Evolutionary conservation across 2,329 filamentous ascomycete genomes (phyloP), one percentile per base, ranked within the genome.

Genomic region (Claviceps digitariae): DNA sequence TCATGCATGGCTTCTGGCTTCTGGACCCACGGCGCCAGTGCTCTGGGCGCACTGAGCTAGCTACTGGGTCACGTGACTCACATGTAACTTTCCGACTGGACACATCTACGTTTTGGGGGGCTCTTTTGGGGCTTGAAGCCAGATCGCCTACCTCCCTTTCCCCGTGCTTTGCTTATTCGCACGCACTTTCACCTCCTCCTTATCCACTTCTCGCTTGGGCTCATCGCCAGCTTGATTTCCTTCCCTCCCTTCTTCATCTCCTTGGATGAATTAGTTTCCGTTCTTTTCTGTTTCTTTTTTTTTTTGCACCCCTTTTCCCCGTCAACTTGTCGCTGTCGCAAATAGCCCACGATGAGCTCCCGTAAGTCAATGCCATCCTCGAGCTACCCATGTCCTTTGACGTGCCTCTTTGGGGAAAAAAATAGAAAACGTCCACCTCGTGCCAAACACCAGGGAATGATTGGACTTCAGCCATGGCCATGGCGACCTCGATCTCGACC

Each of bases 291-390:
- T 62, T 66, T 63, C 59, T 58, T 59, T 23, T 20, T 15, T 21
- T 9, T 2, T n/a, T 15, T 8, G 1, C 41, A n/a, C n/a, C 25
- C 44, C 25, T 34, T 34, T 34, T 34, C 9, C 31, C 31, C 59
- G 44, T 53, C 25, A 47, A 46, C 48, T 53, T 36, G 55, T 58
- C 56, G 41, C 20, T 55, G 55, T 62, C 55, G 62, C 66, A 57
- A 57, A 61, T 60, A 66, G 67, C 68, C 73, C 73, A 75, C 62
- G 67, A 77, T 77, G 74, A 77, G 74, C 74, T 76, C 74, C 65
- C 69, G 74, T 77, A 71, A 77, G 74, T 76, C 49, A n/a, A n/a
- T 45, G 48, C 44, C 38, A 55, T 48, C 51, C 46, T 50, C 48
- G 52, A 57, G 58, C 51, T 54, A 25, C 51, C 54, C 23, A 10